phyloP scores from a whole-genome alignment of 2,329 filamentous ascomycete species.

The Arthrinium puccinioides region DNA sequence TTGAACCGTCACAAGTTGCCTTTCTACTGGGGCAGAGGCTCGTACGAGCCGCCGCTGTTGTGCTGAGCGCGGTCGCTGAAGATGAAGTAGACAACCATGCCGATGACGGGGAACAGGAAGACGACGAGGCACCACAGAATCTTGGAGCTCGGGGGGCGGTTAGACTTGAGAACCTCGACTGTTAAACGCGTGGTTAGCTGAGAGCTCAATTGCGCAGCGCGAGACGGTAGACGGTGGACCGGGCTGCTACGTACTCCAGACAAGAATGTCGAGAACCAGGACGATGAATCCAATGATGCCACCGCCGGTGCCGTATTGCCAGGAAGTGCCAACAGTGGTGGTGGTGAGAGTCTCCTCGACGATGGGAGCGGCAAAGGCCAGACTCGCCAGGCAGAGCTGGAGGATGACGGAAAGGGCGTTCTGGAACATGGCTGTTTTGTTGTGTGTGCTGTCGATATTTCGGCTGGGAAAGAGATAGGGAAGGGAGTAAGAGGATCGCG shows the following conservation, averaged over 20 bases:
- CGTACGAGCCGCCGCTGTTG: slow-evolving; percentile 45
- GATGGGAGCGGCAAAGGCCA: slow-evolving; percentile 41
- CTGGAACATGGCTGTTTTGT: slow-evolving; percentile 25
- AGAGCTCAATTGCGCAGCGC: too few species aligned
- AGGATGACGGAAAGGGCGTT: slow-evolving; percentile 36
- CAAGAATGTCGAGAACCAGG: slow-evolving; percentile 54
- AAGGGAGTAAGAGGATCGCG: too few species aligned
- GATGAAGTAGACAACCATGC: slow-evolving; percentile 55
- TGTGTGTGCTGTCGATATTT: too few species aligned
- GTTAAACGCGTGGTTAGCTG: neutral
- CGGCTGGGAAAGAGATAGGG: too few species aligned
- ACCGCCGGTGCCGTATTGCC: slow-evolving; percentile 55
- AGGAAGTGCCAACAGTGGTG: slow-evolving; percentile 31
- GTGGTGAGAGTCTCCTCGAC: slow-evolving; percentile 26
- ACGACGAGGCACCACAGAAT: slow-evolving; percentile 56
- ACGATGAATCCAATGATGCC: slow-evolving; percentile 55
- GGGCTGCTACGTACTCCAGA: slow-evolving; percentile 43
- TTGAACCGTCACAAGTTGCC: too few species aligned
- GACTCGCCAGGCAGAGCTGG: slow-evolving; percentile 42
- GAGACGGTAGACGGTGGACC: neutral
- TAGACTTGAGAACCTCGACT: slow-evolving; percentile 61
- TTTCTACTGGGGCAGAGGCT: slow-evolving; percentile 30
- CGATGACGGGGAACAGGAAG: slow-evolving; percentile 57
- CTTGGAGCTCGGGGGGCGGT: slow-evolving; percentile 49
- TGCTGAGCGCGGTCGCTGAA: slow-evolving; percentile 55